These are phyloP conservation scores for Aspergillus ochraceus DNA, from an alignment of 2,329 filamentous ascomycete species.

Conservation along the genomic window DNA sequence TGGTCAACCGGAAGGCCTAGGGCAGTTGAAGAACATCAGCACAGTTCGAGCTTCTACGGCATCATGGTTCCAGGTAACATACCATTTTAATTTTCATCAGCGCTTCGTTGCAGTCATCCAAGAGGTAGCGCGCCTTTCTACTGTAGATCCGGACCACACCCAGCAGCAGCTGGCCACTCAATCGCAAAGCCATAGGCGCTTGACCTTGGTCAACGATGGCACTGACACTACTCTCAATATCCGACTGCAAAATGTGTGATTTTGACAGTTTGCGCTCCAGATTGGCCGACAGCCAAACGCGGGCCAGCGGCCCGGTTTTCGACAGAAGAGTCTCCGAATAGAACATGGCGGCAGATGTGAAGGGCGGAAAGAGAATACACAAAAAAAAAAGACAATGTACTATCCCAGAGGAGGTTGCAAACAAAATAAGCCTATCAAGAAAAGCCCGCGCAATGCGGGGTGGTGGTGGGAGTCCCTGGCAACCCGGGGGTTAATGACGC, in stretches of 20 bases:
- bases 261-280: constrained; percentile 98
- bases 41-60: background rate
- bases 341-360: constrained; percentile 66
- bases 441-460: constrained; percentile 36
- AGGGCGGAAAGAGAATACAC: background rate
- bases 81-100: constrained; percentile 99
- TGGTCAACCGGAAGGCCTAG: constrained; percentile 88
- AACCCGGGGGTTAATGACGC: constrained; percentile 30
- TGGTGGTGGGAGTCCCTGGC: constrained; percentile 23
- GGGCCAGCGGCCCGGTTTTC: constrained; percentile 94
- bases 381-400: constrained; percentile 5
- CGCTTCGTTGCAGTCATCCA: constrained; percentile 97
- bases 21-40: constrained; percentile 32
- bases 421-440: constrained; percentile 9
- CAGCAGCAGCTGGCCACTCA: constrained; percentile 90
- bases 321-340: constrained; percentile 94
- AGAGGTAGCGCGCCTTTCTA: constrained; percentile 89
- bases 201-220: constrained; percentile 92
- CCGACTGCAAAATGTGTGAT: constrained; percentile 90
- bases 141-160: constrained; percentile 98
- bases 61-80: constrained; percentile 24
- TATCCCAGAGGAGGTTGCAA: constrained; percentile 33
- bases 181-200: constrained; percentile 88
- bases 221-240: constrained; percentile 90
- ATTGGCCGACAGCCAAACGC: constrained; percentile 97